Evolutionary conservation across 2,329 filamentous ascomycete genomes (phyloP).

Genomic region (Nemania sp.): DNA sequence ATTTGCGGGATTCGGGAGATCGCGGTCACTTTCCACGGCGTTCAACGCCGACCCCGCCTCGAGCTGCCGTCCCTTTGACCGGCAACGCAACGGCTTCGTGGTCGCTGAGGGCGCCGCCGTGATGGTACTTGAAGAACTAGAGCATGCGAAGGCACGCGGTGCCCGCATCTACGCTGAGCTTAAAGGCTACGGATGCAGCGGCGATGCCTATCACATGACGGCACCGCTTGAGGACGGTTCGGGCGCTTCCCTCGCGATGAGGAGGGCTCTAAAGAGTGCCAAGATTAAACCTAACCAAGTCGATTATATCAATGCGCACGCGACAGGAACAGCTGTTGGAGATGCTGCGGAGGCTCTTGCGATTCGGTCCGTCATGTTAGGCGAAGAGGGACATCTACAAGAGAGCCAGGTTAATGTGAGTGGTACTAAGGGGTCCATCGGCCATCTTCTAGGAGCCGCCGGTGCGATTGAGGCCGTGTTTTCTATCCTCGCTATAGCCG

Average conservation of each 20-base stretch:
- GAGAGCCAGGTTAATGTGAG: slow-evolving; percentile 81
- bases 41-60: slow-evolving; percentile 79
- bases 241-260: slow-evolving; percentile 88
- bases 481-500: slow-evolving; percentile 79
- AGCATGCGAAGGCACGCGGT: slow-evolving; percentile 83
- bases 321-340: slow-evolving; percentile 86
- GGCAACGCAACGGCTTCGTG: slow-evolving; percentile 84
- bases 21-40: slow-evolving; percentile 83
- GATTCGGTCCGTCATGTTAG: slow-evolving; percentile 81
- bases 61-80: slow-evolving; percentile 90
- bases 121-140: slow-evolving; percentile 87
- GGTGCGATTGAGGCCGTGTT: slow-evolving; percentile 93
- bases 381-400: slow-evolving; percentile 72
- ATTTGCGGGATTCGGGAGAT: slow-evolving; percentile 89
- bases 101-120: slow-evolving; percentile 93
- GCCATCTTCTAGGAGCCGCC: slow-evolving; percentile 90
- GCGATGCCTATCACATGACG: slow-evolving; percentile 94
- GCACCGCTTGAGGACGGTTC: slow-evolving; percentile 85
- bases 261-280: slow-evolving; percentile 80
- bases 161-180: slow-evolving; percentile 91
- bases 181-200: slow-evolving; percentile 88
- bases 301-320: slow-evolving; percentile 96
- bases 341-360: slow-evolving; percentile 90
- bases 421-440: slow-evolving; percentile 93
- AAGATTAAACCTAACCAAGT: slow-evolving; percentile 75